Evolutionary conservation across 2,329 filamentous ascomycete species (phyloP).

Genomic region (Fusarium udum): DNA sequence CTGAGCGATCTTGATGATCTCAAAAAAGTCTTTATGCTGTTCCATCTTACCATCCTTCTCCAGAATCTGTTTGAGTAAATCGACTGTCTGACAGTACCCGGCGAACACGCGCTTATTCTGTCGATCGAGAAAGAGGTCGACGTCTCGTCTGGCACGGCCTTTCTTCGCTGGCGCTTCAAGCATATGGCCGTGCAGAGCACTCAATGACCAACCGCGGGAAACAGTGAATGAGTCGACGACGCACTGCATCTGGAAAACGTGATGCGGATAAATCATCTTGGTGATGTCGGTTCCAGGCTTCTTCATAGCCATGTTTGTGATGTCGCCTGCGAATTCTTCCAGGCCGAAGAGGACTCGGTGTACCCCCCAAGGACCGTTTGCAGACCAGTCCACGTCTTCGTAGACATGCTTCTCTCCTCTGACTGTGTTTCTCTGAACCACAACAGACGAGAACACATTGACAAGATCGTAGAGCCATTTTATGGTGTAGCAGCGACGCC

Average conservation of each 20-base stretch:
- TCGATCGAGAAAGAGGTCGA: constrained; percentile 56
- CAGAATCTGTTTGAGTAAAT: not conserved
- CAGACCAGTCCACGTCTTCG: not conserved
- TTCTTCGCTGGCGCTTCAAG: constrained; percentile 46
- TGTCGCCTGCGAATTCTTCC: constrained; percentile 55
- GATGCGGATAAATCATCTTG: constrained; percentile 54
- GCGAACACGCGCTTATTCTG: constrained; percentile 37
- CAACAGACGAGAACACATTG: constrained; percentile 52
- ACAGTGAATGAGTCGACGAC: constrained; percentile 59
- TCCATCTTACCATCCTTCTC: not conserved
- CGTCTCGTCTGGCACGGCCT: constrained; percentile 52
- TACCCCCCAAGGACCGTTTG: not conserved
- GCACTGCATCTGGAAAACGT: constrained; percentile 61
- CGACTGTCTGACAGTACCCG: constrained; percentile 9
- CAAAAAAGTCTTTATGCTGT: not conserved
- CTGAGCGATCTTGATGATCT: not conserved
- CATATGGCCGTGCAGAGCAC: constrained; percentile 47
- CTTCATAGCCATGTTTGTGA: constrained; percentile 58
- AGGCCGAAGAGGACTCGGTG: constrained; percentile 54
- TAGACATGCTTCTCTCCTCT: not conserved
- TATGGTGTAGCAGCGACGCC: constrained; percentile 60
- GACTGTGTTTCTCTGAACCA: not conserved
- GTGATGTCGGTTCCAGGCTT: constrained; percentile 51
- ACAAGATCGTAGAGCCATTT: constrained; percentile 63
- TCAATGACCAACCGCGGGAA: constrained; percentile 55